Evolutionary conservation across 148 eudicot species (phyloP), one percentile per base, ranked within the genome.

Genomic region (Camellia sinensis): DNA sequence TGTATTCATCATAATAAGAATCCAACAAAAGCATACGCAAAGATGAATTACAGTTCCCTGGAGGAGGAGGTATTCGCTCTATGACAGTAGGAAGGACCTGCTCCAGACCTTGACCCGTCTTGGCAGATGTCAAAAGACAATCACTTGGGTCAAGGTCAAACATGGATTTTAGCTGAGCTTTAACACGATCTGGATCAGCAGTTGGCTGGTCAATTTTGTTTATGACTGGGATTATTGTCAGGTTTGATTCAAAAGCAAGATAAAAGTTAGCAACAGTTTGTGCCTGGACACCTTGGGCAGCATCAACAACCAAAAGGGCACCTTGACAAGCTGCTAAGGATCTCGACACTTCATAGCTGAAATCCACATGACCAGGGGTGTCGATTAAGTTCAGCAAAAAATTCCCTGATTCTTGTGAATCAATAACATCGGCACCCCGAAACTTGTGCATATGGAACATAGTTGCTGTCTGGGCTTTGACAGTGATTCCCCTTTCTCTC

Each of bases 211-310:
- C 99, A 50, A 96, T 96, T 89, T 96, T 96, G 79, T 96, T 96
- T 76, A 96, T 96, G 80, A 96, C 97, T 3, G 99, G 99, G 76
- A 96, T 85, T 54, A 96, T 88, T 62, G 93, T 46, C 73, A 96
- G 86, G 79, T 91, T 92, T 41, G 97, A 90, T 85, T 96, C 99
- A 80, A 96, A 93, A 29, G 99, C 99, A 67, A 96, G 93, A 84
- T 93, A 96, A 83, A 96, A 96, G 81, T 96, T 96, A 44, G 99
- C 99, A 72, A 96, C 99, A n/a, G 99, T 96, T 80, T 96, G 99
- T 19, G 99, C 99, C 80, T 96, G 99, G 57, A 96, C 98, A 53
- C 99, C 99, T 88, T 96, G 99, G 80, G 99, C 99, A 73, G 99
- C 99, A 82, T 96, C 99, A 78, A 96, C 98, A 66, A 93, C 98